Percentiles rank a stretch among this genome's conserved stretches.
phyloP scores from a whole-genome alignment of 257 asterid species.

The Galeopsis tetrahit region DNA sequence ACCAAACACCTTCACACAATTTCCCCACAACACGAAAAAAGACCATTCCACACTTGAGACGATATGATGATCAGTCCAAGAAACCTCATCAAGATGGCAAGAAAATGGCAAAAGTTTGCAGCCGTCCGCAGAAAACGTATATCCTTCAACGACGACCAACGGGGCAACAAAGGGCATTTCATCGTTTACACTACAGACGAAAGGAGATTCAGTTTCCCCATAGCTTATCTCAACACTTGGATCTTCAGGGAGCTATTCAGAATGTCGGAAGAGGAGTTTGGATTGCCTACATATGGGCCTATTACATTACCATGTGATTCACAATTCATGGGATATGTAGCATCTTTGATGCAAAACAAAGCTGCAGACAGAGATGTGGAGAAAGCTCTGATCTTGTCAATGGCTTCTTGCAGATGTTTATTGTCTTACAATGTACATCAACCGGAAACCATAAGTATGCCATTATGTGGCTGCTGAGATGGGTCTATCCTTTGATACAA shows the following conservation, averaged over 20 bases:
- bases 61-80: constrained; percentile 35
- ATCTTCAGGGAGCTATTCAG: constrained; percentile 32
- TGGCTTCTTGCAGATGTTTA: constrained; percentile 18
- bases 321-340: constrained; percentile 28
- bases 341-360: constrained; percentile 28
- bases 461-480: not conserved
- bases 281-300: constrained; percentile 31
- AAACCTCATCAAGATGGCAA: constrained; percentile 40
- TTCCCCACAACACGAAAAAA: constrained; percentile 10
- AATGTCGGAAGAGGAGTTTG: constrained; percentile 45
- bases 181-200: constrained; percentile 36
- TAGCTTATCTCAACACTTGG: constrained; percentile 31
- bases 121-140: constrained; percentile 36
- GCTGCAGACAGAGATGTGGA: constrained; percentile 23
- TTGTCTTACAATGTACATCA: constrained; percentile 13
- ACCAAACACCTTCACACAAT: not conserved
- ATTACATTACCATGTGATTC: constrained; percentile 42
- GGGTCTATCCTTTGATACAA: too few species aligned
- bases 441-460: constrained; percentile 1
- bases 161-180: constrained; percentile 38
- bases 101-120: constrained; percentile 41
- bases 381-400: constrained; percentile 32
- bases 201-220: constrained; percentile 33
- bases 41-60: not conserved
- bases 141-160: not conserved